Conservation (phyloP, 768 basidiomycete genomes). For the Trametes cubensis region DNA sequence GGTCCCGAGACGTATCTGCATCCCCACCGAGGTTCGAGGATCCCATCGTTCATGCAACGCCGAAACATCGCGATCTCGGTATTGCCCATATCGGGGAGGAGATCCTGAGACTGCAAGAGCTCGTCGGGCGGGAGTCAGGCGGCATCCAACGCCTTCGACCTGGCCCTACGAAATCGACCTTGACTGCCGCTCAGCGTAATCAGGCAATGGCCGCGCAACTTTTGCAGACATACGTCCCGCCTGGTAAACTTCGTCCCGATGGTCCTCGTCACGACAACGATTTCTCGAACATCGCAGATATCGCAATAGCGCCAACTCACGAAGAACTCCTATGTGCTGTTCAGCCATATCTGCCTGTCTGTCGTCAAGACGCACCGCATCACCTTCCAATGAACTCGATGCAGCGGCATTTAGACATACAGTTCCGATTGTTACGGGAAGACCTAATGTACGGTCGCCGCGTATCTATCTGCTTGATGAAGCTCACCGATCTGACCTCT, state of each 20-base stretch:
- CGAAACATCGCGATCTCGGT: conserved; percentile 14
- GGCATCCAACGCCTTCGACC: conserved; percentile 5
- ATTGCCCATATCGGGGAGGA: conserved; percentile 23
- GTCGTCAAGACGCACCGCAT: conserved; percentile 62
- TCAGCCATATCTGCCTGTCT: conserved; percentile 64
- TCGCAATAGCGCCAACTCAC: conserved; percentile 73
- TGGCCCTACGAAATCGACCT: conserved; percentile 2
- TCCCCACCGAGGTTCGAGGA: conserved; percentile 29
- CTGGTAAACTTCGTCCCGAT: conserved; percentile 38
- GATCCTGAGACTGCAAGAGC: conserved; percentile 27
- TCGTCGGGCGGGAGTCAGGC: conserved; percentile 31
- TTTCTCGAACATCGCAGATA: conserved; percentile 51
- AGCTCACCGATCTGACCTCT: background rate
- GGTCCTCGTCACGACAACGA: conserved; percentile 76
- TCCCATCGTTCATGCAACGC: conserved; percentile 10
- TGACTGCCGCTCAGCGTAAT: conserved; percentile 1
- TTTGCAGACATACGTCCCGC: conserved; percentile 26
- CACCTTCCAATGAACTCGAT: conserved; percentile 59
- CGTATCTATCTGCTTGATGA: too few relatives aligned
- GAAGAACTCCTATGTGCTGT: conserved; percentile 55
- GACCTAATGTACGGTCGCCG: conserved; percentile 58
- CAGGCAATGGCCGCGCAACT: conserved; percentile 28
- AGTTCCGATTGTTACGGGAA: conserved; percentile 75
- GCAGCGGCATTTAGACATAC: conserved; percentile 68
- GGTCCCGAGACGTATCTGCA: conserved; percentile 29